Evolutionary conservation across 1,284 basidiomycete species (phyloP).

Genomic region (Sporisorium iseilematis-ciliati): DNA sequence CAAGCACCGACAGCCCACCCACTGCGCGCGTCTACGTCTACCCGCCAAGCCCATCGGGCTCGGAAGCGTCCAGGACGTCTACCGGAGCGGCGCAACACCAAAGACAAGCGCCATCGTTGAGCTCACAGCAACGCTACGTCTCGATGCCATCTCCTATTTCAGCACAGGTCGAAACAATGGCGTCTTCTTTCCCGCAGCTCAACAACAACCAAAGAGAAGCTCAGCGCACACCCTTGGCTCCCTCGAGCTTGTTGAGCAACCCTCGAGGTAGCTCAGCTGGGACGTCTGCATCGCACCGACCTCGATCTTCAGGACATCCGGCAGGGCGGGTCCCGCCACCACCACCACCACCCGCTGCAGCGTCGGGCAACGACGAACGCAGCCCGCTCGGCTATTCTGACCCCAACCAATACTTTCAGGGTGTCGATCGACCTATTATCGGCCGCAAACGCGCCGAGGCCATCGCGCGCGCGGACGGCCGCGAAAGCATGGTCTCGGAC

Average conservation of each 20-base stretch:
- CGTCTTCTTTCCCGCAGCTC: constrained; percentile 8
- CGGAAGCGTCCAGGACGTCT: constrained; percentile 28
- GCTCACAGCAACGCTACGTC: constrained; percentile 22
- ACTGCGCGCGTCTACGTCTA: constrained; percentile 61
- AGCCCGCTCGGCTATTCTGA: constrained; percentile 41
- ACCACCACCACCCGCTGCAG: constrained; percentile 47
- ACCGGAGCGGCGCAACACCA: constrained; percentile 3
- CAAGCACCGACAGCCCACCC: constrained; percentile 19
- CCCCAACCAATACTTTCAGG: constrained; percentile 50
- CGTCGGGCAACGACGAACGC: constrained; percentile 8
- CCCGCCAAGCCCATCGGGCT: constrained; percentile 58
- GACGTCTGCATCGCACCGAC: constrained; percentile 13
- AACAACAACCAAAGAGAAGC: neutral
- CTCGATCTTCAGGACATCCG: constrained; percentile 50
- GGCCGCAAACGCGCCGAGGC: constrained; percentile 56
- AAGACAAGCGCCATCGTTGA: neutral
- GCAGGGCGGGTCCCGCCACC: constrained; percentile 54
- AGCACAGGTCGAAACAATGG: constrained; percentile 37
- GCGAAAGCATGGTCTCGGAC: constrained; percentile 63
- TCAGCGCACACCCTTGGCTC: constrained; percentile 43
- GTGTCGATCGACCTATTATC: constrained; percentile 44
- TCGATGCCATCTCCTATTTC: constrained; percentile 37
- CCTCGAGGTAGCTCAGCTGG: constrained; percentile 35
- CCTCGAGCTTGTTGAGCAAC: constrained; percentile 44
- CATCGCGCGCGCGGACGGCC: constrained; percentile 54